Evolutionary conservation across 2,329 filamentous ascomycete genomes (phyloP).

Genomic region (Magnaporthiopsis incrustans): DNA sequence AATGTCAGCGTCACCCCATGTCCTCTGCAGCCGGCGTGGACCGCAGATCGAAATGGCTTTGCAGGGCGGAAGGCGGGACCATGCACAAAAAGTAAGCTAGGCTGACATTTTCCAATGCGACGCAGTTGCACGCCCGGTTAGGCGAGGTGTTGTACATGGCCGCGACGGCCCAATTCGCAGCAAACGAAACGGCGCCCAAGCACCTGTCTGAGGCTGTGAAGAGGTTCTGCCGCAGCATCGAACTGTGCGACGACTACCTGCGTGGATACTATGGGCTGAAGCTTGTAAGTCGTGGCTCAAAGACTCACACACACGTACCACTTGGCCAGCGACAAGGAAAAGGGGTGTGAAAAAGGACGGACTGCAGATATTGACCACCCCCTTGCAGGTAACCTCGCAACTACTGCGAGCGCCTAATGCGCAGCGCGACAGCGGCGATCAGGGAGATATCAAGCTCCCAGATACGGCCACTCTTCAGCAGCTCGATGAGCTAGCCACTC

Average conservation of each 20-base stretch:
- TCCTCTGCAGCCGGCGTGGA: background rate
- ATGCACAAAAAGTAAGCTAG: background rate
- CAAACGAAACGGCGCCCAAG: constrained; percentile 31
- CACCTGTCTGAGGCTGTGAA: constrained; percentile 67
- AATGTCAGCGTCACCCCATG: constrained; percentile 53
- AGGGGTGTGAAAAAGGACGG: background rate
- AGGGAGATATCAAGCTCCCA: constrained; percentile 46
- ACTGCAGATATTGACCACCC: background rate
- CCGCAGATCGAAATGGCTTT: background rate
- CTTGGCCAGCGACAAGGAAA: background rate
- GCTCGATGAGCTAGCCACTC: constrained; percentile 64
- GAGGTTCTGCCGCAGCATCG: constrained; percentile 82
- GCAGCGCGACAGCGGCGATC: constrained; percentile 35
- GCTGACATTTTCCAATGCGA: constrained; percentile 5
- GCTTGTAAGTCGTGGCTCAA: constrained; percentile 42
- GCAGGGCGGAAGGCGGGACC: background rate
- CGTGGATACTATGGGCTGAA: constrained; percentile 90
- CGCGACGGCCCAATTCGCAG: constrained; percentile 32
- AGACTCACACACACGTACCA: background rate
- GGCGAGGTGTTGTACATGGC: constrained; percentile 78
- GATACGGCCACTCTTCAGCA: constrained; percentile 51
- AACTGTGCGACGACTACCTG: constrained; percentile 88
- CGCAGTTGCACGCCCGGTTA: constrained; percentile 75
- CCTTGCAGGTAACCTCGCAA: constrained; percentile 37
- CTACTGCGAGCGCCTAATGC: constrained; percentile 35